phyloP scores from a whole-genome alignment of 2,329 filamentous ascomycete genomes.

The Tolypocladium endophyticum region DNA sequence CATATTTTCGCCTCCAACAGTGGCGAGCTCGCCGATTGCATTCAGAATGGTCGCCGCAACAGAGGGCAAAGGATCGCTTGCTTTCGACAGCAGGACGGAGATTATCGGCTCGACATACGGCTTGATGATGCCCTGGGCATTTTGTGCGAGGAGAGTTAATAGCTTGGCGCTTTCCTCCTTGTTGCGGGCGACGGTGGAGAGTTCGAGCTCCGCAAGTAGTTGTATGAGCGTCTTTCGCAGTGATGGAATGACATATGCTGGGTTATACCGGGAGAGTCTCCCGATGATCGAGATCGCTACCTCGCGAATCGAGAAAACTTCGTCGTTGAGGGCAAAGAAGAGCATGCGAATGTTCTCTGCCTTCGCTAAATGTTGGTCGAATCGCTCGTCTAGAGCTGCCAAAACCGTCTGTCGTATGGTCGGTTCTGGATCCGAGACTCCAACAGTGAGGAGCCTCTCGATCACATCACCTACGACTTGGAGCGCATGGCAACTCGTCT shows the following conservation, averaged over 20 bases:
- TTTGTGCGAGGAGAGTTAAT: conserved; percentile 83
- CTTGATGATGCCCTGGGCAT: conserved; percentile 85
- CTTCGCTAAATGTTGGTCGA: conserved; percentile 92
- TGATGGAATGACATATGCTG: conserved; percentile 94
- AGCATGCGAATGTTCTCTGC: conserved; percentile 93
- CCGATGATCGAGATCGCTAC: conserved; percentile 95
- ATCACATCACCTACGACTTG: conserved; percentile 97
- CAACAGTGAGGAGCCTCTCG: conserved; percentile 88
- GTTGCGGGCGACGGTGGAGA: conserved; percentile 84
- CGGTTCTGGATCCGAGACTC: conserved; percentile 81
- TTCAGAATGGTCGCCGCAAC: conserved; percentile 90
- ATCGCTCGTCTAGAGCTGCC: conserved; percentile 79
- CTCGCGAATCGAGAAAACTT: conserved; percentile 84
- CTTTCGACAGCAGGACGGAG: conserved; percentile 84
- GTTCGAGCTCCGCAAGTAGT: conserved; percentile 90
- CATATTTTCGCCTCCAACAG: conserved; percentile 91
- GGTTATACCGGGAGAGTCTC: conserved; percentile 79
- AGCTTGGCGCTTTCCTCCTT: conserved; percentile 95
- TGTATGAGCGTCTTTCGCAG: conserved; percentile 92
- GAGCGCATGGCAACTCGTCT: conserved; percentile 89
- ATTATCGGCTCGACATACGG: conserved; percentile 97
- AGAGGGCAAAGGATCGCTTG: conserved; percentile 70
- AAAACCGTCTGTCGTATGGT: conserved; percentile 84
- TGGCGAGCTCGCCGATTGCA: conserved; percentile 87
- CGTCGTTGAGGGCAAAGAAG: conserved; percentile 92